Percentiles rank a stretch among this genome's conserved stretches.
phyloP scores from a whole-genome alignment of 495 filamentous ascomycete species.

The Aspergillus olivimuriae region DNA sequence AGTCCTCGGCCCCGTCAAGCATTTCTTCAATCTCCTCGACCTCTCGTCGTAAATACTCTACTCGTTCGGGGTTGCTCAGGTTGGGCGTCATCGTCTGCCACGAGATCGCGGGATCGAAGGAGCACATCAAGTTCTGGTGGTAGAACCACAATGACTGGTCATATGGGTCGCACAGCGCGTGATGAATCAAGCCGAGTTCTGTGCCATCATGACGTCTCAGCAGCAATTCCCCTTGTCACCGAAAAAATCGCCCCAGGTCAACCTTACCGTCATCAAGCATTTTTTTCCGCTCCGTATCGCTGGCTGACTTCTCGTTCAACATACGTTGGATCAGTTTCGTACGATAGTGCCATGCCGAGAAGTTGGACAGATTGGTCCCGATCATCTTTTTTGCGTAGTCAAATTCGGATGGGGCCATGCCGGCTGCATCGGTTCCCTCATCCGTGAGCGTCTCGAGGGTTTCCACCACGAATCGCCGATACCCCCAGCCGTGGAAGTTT shows the following conservation, averaged over 20 bases:
- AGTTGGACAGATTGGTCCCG: slow-evolving; percentile 75
- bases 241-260: not conserved
- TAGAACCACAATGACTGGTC: slow-evolving; percentile 97
- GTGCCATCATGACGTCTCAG: slow-evolving; percentile 5
- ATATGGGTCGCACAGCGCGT: slow-evolving; percentile 78
- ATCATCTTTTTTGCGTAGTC: slow-evolving; percentile 89
- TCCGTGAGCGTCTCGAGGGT: slow-evolving; percentile 55
- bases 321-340: slow-evolving; percentile 74
- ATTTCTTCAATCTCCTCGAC: slow-evolving; percentile 65
- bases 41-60: slow-evolving; percentile 60
- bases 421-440: slow-evolving; percentile 30
- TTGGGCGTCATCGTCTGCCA: slow-evolving; percentile 55
- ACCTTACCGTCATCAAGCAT: slow-evolving; percentile 67
- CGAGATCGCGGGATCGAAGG: slow-evolving; percentile 45
- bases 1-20: slow-evolving; percentile 65
- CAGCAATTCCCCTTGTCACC: not conserved
- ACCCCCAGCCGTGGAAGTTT: slow-evolving; percentile 98
- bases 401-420: slow-evolving; percentile 74
- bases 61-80: slow-evolving; percentile 53
- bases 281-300: slow-evolving; percentile 50
- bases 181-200: slow-evolving; percentile 70
- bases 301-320: slow-evolving; percentile 60
- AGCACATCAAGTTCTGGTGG: slow-evolving; percentile 72
- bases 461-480: slow-evolving; percentile 68
- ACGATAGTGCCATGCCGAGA: slow-evolving; percentile 93